Conservation (phyloP, 441 rosid genomes). For the Populus hybrid region DNA sequence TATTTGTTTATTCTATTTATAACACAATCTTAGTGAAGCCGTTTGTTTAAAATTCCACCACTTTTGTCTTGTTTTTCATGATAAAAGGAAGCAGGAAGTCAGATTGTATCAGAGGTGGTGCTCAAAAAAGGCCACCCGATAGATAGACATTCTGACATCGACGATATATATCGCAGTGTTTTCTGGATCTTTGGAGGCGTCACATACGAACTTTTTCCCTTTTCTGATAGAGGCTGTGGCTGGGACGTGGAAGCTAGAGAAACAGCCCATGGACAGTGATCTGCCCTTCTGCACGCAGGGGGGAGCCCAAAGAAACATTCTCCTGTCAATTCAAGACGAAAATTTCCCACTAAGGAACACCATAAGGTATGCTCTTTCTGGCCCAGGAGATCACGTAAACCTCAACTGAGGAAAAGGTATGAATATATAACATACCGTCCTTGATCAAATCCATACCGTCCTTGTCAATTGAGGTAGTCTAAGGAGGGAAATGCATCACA, state of each 20-base stretch:
- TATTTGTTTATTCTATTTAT: slow-evolving; percentile 8
- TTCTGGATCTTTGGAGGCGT: background rate
- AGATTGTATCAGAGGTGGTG: background rate
- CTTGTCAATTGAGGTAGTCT: too few species aligned
- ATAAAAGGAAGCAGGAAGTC: background rate
- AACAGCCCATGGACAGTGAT: background rate
- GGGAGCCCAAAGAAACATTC: too few species aligned
- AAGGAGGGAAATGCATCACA: too few species aligned
- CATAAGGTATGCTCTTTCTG: too few species aligned
- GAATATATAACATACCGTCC: too few species aligned
- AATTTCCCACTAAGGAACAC: too few species aligned
- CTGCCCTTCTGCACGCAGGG: background rate
- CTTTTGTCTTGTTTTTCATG: background rate
- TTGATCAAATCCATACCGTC: too few species aligned
- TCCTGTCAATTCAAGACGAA: too few species aligned
- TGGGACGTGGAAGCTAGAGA: background rate
- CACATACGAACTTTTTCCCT: background rate
- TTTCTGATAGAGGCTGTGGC: background rate
- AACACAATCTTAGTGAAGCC: slow-evolving; percentile 4
- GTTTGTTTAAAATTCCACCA: background rate
- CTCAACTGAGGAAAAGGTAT: too few species aligned
- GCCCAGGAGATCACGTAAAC: too few species aligned
- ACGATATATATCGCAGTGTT: background rate
- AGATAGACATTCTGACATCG: background rate
- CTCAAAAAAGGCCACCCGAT: too few species aligned